phyloP scores from a whole-genome alignment of 75 land plant species.

The Isoetes taiwanensis region DNA sequence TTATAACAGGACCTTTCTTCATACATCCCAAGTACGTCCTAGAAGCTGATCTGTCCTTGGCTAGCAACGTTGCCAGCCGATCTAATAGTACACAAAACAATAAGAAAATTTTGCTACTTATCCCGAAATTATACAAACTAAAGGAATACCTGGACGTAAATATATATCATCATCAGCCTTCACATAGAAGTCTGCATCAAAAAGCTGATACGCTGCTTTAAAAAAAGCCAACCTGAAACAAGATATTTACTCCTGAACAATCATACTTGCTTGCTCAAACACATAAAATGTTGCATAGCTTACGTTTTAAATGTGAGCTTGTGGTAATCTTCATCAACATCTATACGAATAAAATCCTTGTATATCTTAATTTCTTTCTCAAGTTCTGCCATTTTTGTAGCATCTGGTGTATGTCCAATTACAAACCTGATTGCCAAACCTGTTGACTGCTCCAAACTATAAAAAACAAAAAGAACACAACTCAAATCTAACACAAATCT shows the following conservation, averaged over 20 bases:
- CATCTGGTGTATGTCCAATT: constrained; percentile 55
- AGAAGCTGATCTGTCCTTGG: constrained; percentile 45
- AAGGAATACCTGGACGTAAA: constrained; percentile 56
- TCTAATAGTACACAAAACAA: constrained; percentile 19
- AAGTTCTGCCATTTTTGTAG: constrained; percentile 41
- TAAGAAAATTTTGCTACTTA: neutral
- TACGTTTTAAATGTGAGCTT: constrained; percentile 66
- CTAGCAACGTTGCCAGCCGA: constrained; percentile 57
- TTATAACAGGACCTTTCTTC: constrained; percentile 83
- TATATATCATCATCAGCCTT: constrained; percentile 91
- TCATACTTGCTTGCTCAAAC: neutral
- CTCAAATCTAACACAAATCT: neutral
- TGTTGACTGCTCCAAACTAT: constrained; percentile 62
- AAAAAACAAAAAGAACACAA: neutral
- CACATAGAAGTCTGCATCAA: constrained; percentile 83
- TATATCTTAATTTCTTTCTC: constrained; percentile 49
- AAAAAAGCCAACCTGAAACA: constrained; percentile 58
- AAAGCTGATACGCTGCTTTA: constrained; percentile 58
- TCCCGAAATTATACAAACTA: neutral
- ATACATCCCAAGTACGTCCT: constrained; percentile 74
- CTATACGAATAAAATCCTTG: constrained; percentile 63
- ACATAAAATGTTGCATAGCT: constrained; percentile 7
- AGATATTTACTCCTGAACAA: neutral
- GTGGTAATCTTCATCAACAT: constrained; percentile 51
- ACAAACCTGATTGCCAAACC: constrained; percentile 82